phyloP scores from a whole-genome alignment of 306 rosid genomes.

The Gleditsia sinensis region DNA sequence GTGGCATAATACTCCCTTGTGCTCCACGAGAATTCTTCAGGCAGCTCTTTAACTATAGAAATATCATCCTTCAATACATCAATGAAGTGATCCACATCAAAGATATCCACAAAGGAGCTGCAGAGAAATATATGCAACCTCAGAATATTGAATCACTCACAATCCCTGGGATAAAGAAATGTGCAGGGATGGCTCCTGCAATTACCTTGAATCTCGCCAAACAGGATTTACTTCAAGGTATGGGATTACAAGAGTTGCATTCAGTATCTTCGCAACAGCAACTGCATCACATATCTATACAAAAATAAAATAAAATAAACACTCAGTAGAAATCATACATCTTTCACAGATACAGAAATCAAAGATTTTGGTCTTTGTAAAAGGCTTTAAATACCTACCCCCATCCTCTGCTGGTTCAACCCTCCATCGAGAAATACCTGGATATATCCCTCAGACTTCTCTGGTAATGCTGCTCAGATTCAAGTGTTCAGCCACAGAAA shows the following conservation, averaged over 20 bases:
- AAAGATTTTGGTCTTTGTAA: not conserved
- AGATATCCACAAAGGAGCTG: conserved; percentile 73
- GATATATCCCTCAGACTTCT: conserved; percentile 76
- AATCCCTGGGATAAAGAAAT: not conserved
- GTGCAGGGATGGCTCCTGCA: not conserved
- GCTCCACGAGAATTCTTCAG: conserved; percentile 67
- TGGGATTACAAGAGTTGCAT: conserved; percentile 75
- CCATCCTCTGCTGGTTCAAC: conserved; percentile 99
- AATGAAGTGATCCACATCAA: conserved; percentile 74
- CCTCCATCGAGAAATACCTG: conserved; percentile 99
- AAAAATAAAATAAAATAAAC: not conserved
- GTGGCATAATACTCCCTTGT: conserved; percentile 68
- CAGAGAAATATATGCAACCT: conserved; percentile 19
- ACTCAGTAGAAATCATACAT: not conserved
- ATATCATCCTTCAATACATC: conserved; percentile 62
- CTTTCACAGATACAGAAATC: not conserved
- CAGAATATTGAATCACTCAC: not conserved
- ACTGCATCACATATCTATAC: conserved; percentile 15
- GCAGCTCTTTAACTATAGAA: conserved; percentile 66
- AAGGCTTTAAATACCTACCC: conserved; percentile 60
- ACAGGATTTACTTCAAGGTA: conserved; percentile 63
- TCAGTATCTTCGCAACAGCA: conserved; percentile 54
- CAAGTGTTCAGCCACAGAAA: conserved; percentile 22
- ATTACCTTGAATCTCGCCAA: conserved; percentile 70
- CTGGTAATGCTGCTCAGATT: conserved; percentile 71